Conservation (phyloP, 2,329 filamentous ascomycete genomes). For the Beauveria varroae region DNA sequence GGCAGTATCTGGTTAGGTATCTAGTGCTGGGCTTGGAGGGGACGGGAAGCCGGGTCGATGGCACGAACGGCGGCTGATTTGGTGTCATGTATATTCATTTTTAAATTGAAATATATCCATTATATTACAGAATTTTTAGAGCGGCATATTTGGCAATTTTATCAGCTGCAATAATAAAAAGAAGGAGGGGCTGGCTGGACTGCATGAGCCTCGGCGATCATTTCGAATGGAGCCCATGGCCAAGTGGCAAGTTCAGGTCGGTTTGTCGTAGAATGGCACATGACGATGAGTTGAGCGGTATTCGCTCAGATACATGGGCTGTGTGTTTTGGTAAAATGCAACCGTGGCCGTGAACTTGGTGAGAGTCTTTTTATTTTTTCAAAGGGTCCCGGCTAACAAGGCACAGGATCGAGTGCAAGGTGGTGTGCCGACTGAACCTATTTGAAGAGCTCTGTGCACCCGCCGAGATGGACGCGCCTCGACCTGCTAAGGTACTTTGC, state of each 20-base stretch:
- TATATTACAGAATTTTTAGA: neutral
- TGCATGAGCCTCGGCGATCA: neutral
- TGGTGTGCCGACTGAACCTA: slow-evolving; percentile 1
- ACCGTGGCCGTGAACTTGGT: neutral
- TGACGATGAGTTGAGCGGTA: neutral
- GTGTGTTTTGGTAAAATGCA: neutral
- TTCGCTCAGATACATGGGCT: neutral
- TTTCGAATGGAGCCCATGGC: neutral
- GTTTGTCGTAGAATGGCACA: too few species aligned
- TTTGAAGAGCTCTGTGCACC: neutral
- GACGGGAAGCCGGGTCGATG: too few species aligned
- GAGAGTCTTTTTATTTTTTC: neutral
- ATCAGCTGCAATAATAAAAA: neutral
- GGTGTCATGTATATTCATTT: too few species aligned
- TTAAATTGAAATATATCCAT: too few species aligned
- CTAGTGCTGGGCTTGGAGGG: too few species aligned
- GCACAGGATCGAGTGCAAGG: neutral
- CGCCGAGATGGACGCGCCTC: neutral
- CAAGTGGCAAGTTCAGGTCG: too few species aligned
- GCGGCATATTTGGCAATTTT: neutral
- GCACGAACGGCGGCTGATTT: neutral
- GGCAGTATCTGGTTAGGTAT: too few species aligned
- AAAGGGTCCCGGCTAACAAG: neutral
- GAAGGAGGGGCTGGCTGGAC: neutral
- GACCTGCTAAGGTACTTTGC: too few species aligned